A percentile compares a stretch with the other conserved stretches of the same genome.
Conservation (phyloP, 192 early-diverging fungal species). For the Paraglomus brasilianum region DNA sequence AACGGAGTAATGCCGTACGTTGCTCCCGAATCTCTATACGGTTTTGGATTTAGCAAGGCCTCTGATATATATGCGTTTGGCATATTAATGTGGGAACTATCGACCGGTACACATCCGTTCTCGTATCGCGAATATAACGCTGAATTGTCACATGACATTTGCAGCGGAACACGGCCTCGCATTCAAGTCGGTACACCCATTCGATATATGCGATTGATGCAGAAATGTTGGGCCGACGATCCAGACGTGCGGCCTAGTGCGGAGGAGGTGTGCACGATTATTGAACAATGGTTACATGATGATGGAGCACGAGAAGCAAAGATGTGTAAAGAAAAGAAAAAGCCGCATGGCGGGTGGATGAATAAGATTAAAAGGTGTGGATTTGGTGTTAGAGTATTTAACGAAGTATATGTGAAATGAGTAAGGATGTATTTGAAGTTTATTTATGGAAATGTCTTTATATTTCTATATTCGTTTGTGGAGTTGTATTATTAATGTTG, state of each 20-base stretch:
- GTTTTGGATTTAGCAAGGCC: background rate
- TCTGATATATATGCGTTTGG: constrained; percentile 44
- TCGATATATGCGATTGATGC: constrained; percentile 36
- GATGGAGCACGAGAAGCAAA: too few relatives aligned
- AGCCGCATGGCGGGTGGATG: too few relatives aligned
- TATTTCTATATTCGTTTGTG: too few relatives aligned
- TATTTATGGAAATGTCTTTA: too few relatives aligned
- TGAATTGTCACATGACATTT: constrained; percentile 25
- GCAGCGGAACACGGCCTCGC: constrained; percentile 35
- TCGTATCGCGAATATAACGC: constrained; percentile 27
- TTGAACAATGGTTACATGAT: constrained; percentile 16
- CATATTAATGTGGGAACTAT: constrained; percentile 44
- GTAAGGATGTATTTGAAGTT: too few relatives aligned
- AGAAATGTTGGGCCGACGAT: constrained; percentile 40
- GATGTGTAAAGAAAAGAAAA: too few relatives aligned
- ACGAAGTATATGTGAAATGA: too few relatives aligned
- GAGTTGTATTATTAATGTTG: too few relatives aligned
- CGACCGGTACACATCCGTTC: constrained; percentile 39
- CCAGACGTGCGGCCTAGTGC: constrained; percentile 31
- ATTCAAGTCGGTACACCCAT: constrained; percentile 39
- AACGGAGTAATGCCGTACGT: constrained; percentile 11
- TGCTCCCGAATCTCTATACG: background rate
- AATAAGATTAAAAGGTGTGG: too few relatives aligned
- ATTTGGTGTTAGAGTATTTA: too few relatives aligned
- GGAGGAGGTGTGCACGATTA: constrained; percentile 35